Conservation (phyloP, 2,329 filamentous ascomycete genomes). For the Cladophialophora psammophila region DNA sequence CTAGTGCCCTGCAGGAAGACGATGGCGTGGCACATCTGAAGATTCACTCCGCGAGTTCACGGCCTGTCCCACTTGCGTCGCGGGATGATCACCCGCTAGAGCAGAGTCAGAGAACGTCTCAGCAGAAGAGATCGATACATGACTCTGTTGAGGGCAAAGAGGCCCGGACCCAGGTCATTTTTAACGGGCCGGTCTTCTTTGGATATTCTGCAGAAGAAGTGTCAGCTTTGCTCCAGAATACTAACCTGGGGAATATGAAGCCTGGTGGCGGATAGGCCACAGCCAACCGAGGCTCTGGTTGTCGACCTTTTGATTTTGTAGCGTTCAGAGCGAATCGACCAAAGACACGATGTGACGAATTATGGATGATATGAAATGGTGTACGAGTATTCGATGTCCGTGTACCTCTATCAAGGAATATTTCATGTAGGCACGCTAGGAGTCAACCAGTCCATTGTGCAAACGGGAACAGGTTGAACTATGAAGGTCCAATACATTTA, state of each 20-base stretch:
- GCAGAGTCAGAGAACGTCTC: slow-evolving; percentile 34
- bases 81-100: slow-evolving; percentile 21
- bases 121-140: slow-evolving; percentile 20
- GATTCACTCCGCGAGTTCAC: slow-evolving; percentile 33
- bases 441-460: slow-evolving; percentile 40
- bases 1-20: slow-evolving; percentile 42
- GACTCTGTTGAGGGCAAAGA: slow-evolving; percentile 23
- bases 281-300: neutral
- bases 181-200: slow-evolving; percentile 93
- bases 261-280: slow-evolving; percentile 2
- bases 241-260: slow-evolving; percentile 22
- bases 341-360: slow-evolving; percentile 24
- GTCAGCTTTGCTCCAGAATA: slow-evolving; percentile 71
- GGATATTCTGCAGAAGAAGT: slow-evolving; percentile 87
- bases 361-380: slow-evolving; percentile 11
- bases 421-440: slow-evolving; percentile 41
- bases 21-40: slow-evolving; percentile 28
- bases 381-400: slow-evolving; percentile 8
- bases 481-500: slow-evolving; percentile 39
- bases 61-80: slow-evolving; percentile 37
- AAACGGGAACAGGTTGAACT: slow-evolving; percentile 39
- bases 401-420: neutral
- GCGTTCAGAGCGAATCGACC: slow-evolving; percentile 37
- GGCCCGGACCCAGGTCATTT: slow-evolving; percentile 73
- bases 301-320: slow-evolving; percentile 20